Percentiles rank a stretch among this genome's conserved stretches.
These are phyloP conservation scores for Aspergillus indologenus DNA, from an alignment of 495 filamentous ascomycete species.

Conservation along the genomic window DNA sequence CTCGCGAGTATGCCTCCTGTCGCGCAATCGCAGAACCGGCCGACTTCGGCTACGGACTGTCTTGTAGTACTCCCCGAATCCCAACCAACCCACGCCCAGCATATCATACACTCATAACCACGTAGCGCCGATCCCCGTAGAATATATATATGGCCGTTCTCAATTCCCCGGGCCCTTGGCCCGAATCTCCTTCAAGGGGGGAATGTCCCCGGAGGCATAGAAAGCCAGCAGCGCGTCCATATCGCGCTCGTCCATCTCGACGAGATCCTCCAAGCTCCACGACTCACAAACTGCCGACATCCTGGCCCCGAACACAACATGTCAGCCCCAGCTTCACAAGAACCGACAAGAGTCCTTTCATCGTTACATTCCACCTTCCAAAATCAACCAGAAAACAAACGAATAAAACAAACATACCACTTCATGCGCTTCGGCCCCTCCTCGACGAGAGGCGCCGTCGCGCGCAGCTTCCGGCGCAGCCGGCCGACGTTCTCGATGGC, in stretches of 20 bases:
- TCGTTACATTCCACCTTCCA: no score
- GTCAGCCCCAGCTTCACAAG: not conserved
- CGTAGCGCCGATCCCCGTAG: not conserved
- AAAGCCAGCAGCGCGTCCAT: constrained; percentile 73
- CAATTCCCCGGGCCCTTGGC: not conserved
- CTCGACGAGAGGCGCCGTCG: constrained; percentile 64
- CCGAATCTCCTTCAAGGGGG: constrained; percentile 39
- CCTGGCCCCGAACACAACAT: constrained; percentile 37
- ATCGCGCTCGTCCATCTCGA: constrained; percentile 76
- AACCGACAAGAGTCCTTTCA: no score
- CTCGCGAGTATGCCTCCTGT: no score
- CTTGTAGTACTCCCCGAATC: no score
- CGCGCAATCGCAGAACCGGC: no score
- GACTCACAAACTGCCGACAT: constrained; percentile 88
- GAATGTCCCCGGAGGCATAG: constrained; percentile 55
- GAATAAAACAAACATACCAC: constrained; percentile 54
- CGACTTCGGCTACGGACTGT: no score
- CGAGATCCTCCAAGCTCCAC: constrained; percentile 83
- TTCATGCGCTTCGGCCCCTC: constrained; percentile 89
- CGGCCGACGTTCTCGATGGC: constrained; percentile 81
- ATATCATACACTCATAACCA: no score
- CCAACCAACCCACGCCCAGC: no score
- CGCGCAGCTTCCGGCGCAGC: constrained; percentile 73
- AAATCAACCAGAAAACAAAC: no score
- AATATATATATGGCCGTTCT: not conserved